Base-by-base conservation (phyloP, 805 yeast genomes). In the Lipomyces yamadae region DNA sequence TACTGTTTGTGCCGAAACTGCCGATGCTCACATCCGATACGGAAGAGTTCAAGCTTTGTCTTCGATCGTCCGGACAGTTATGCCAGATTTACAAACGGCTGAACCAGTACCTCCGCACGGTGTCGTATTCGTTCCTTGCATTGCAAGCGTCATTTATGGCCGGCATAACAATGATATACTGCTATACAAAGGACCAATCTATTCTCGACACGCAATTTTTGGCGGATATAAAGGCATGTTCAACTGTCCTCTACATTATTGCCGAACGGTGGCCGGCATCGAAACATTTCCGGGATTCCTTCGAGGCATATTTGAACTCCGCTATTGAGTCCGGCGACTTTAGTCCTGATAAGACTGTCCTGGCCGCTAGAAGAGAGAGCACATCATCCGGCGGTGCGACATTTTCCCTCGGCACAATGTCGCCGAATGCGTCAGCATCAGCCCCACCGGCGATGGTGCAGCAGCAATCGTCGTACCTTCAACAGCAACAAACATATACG, bases 241-340 rank as follows among this genome's bases (percentile, higher is more conserved):
- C 70, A 15, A 59, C 68, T 4, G 71, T 68, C 3, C 62, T 68
- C 3, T 60, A 61, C 30, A 62, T 66, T 24, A 68, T 68, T 35
- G 70, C 70, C 29, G 70, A 68, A 56, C 71, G 71, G 4, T 68
- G 71, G 71, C 67, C 70, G 3, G 64, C 70, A 3, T 62, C 71
- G 32, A 68, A 68, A 48, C 69, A 66, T 58, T 68, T 68, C 48
- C 48, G 67, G 34, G 71, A 68, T 37, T 62, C 69, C 24, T 68
- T 68, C 50, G 70, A 68, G 45, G 18, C 70, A 2, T 68, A 56
- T 39, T 6, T 66, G n/a, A 66, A 66, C 42, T 55, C 68, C 0
- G 68, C 70, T 11, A 65, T 67, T 30, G 68, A 67, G 52, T 65
- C 69, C 11, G 61, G 61, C 8, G 67, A 56, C 7, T 59, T 63